These are phyloP conservation scores for Solanum paucissectum DNA, from an alignment of 257 asterid genomes.

Conservation along the genomic window DNA sequence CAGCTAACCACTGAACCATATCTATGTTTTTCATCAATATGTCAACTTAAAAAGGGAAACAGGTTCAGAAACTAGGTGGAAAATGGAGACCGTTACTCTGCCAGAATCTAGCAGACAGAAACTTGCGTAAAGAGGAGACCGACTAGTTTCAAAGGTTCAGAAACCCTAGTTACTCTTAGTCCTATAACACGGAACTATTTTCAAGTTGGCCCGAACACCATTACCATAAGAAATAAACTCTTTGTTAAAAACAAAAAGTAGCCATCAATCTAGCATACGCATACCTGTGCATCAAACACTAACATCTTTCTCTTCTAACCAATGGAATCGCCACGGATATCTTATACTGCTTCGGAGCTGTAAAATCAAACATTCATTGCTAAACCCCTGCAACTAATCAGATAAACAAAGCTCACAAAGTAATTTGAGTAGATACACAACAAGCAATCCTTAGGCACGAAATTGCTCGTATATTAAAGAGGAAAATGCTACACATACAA, in stretches of 20 bases:
- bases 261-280: background rate
- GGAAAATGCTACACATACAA: conserved; percentile 27
- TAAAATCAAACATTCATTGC: background rate
- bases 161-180: background rate
- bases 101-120: background rate
- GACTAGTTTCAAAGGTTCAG: background rate
- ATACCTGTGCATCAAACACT: conserved; percentile 1
- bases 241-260: background rate
- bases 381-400: background rate
- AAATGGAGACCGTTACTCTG: background rate
- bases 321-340: background rate
- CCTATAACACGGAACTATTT: background rate
- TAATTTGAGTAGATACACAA: background rate
- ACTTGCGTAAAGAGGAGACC: background rate
- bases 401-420: background rate
- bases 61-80: background rate
- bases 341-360: background rate
- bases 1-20: background rate
- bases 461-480: conserved; percentile 3
- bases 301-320: background rate
- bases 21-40: background rate
- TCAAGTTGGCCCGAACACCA: background rate
- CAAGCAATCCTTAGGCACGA: background rate
- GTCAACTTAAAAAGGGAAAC: background rate
- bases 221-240: background rate